Percentiles rank a stretch among this genome's conserved stretches.
Evolutionary conservation across 805 yeast genomes (phyloP).

Genomic region (Starmerella sirachaensis): DNA sequence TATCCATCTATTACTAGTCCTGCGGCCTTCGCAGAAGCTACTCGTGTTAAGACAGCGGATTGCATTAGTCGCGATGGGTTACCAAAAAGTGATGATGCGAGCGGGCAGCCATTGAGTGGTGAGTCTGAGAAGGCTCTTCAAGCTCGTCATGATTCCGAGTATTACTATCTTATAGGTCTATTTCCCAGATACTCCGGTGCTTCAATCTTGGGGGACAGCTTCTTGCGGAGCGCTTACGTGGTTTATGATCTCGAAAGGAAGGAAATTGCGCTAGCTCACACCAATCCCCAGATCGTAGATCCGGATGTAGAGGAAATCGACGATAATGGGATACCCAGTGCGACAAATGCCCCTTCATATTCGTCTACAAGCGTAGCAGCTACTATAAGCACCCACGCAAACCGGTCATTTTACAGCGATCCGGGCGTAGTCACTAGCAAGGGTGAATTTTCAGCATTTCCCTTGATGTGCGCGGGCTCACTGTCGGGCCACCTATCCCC

Average conservation of each 20-base stretch:
- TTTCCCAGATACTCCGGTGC: slow-evolving; percentile 15
- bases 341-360: slow-evolving; percentile 15
- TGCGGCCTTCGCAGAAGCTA: not conserved
- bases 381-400: not conserved
- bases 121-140: too few species aligned
- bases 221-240: slow-evolving; percentile 45
- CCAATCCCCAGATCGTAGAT: slow-evolving; percentile 22
- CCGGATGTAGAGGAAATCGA: slow-evolving; percentile 18
- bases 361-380: not conserved
- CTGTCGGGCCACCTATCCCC: too few species aligned
- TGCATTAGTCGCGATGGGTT: too few species aligned
- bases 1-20: not conserved
- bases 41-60: not conserved
- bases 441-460: too few species aligned
- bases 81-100: too few species aligned
- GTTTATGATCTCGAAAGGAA: slow-evolving; percentile 47
- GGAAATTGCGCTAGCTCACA: slow-evolving; percentile 46
- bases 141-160: too few species aligned
- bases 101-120: too few species aligned
- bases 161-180: slow-evolving; percentile 4
- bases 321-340: slow-evolving; percentile 18
- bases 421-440: not conserved
- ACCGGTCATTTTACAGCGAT: not conserved
- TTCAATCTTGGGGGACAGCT: slow-evolving; percentile 43
- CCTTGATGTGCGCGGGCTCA: too few species aligned